Evolutionary conservation across 208 protist species (phyloP).

Genomic region (Trichomonas tenax): DNA sequence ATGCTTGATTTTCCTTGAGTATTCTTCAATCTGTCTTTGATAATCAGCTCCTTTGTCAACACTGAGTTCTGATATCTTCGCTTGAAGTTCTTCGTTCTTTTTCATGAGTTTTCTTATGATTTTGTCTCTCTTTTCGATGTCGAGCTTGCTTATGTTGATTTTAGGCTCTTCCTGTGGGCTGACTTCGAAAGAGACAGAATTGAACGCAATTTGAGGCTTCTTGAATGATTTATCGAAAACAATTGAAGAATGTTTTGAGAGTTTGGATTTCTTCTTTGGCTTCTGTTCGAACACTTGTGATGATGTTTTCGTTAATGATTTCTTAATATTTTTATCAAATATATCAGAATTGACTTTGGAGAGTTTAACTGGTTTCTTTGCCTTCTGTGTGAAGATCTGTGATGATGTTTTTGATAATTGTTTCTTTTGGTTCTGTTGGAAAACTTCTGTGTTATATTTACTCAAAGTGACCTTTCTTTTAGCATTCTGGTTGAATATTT

Average conservation of each 20-base stretch:
- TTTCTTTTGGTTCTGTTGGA: background rate
- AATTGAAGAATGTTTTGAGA: background rate
- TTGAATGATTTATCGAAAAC: background rate
- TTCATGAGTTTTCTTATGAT: background rate
- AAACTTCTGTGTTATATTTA: too few relatives aligned
- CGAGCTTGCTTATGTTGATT: background rate
- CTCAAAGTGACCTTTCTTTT: too few relatives aligned
- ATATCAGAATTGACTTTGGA: background rate
- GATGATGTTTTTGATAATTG: background rate
- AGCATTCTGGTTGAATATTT: too few relatives aligned
- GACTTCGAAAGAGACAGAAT: background rate
- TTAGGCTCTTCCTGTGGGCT: background rate
- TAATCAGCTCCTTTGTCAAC: background rate
- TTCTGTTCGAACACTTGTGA: background rate
- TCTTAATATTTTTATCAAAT: background rate
- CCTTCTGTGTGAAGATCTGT: background rate
- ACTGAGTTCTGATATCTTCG: background rate
- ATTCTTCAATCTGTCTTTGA: background rate
- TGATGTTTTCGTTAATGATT: background rate
- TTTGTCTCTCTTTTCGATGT: background rate
- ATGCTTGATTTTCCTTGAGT: background rate
- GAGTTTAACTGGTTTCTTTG: background rate
- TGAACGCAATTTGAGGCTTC: background rate
- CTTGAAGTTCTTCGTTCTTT: background rate
- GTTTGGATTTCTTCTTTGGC: background rate